Percentiles rank a stretch among this genome's conserved stretches.
Evolutionary conservation across 352 stramenopile genomes (phyloP).

Genomic region (Pythium apleroticum): DNA sequence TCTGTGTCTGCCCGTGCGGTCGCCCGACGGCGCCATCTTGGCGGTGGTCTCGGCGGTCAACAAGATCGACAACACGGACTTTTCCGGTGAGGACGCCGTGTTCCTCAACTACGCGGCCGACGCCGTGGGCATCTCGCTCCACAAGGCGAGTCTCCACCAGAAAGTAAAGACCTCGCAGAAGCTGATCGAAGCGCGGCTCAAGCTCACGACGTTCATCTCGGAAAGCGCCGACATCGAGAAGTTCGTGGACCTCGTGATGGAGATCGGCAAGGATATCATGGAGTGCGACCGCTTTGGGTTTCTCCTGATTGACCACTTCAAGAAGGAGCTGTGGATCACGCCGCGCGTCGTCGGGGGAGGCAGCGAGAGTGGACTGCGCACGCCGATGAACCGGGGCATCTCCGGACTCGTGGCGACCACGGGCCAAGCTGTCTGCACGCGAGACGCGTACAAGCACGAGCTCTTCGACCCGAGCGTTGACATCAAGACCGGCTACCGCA

Average conservation of each 20-base stretch:
- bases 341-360: constrained; percentile 41
- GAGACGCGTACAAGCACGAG: constrained; percentile 73
- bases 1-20: constrained; percentile 60
- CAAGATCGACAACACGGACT: constrained; percentile 72
- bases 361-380: constrained; percentile 41
- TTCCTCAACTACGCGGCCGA: constrained; percentile 77
- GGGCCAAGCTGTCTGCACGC: constrained; percentile 50
- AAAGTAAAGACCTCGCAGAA: constrained; percentile 73
- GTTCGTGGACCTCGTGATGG: constrained; percentile 72
- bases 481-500: constrained; percentile 71
- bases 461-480: constrained; percentile 72
- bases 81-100: constrained; percentile 60
- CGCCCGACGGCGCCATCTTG: constrained; percentile 53
- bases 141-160: constrained; percentile 68
- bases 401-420: constrained; percentile 69
- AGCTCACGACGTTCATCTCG: constrained; percentile 63
- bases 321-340: constrained; percentile 79
- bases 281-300: constrained; percentile 70
- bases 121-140: constrained; percentile 60
- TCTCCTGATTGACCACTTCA: constrained; percentile 73
- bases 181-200: constrained; percentile 60
- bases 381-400: constrained; percentile 67
- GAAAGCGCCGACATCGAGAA: constrained; percentile 59
- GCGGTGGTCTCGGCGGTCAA: constrained; percentile 71
- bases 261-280: constrained; percentile 75